Evolutionary conservation across 2,329 filamentous ascomycete genomes (phyloP).

Genomic region (Neopestalotiopsis sp.): DNA sequence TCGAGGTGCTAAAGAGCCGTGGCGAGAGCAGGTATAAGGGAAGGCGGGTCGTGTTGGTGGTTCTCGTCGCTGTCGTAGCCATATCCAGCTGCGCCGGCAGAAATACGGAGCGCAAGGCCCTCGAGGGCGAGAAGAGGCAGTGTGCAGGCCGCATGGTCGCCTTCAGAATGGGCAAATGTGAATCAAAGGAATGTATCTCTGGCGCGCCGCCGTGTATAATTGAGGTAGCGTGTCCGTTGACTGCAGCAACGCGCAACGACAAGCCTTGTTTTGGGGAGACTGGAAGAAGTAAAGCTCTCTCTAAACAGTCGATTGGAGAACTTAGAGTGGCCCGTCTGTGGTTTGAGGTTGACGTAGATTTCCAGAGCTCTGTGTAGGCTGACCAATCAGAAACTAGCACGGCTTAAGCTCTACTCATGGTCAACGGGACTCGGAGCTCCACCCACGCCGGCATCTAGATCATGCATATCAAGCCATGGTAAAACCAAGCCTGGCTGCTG

Average conservation of each 20-base stretch:
- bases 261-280: background rate
- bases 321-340: background rate
- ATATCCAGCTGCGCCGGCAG: slow-evolving; percentile 28
- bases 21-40: slow-evolving; percentile 24
- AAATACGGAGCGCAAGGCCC: slow-evolving; percentile 34
- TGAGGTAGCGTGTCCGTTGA: background rate
- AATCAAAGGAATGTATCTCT: background rate
- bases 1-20: slow-evolving; percentile 24
- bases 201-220: background rate
- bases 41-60: slow-evolving; percentile 14
- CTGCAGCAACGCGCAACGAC: background rate
- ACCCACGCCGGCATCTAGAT: background rate
- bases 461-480: background rate
- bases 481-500: background rate
- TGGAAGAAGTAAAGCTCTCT: background rate
- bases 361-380: slow-evolving; percentile 12
- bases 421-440: slow-evolving; percentile 1
- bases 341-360: slow-evolving; percentile 6
- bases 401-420: background rate
- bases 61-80: slow-evolving; percentile 21
- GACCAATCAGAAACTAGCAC: slow-evolving; percentile 21
- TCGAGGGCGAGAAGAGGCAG: slow-evolving; percentile 33
- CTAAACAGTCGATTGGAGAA: background rate
- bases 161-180: background rate
- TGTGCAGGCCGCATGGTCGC: slow-evolving; percentile 30